Percentiles rank a stretch among this genome's conserved stretches.
Conservation (phyloP, 75 land plant genomes). For the Cryptomeria japonica region DNA sequence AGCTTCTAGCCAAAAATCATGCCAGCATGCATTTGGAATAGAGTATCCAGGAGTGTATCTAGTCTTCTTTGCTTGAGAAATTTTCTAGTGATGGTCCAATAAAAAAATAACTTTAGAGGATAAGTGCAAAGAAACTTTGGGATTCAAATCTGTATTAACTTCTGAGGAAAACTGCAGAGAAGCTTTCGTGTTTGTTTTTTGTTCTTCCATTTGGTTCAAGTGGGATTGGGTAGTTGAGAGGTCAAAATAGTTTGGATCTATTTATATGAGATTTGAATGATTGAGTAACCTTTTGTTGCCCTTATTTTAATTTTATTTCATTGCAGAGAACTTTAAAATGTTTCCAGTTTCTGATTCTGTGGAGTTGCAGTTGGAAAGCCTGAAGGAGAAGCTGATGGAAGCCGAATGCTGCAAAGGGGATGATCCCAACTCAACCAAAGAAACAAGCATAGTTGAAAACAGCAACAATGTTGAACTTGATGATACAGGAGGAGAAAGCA, state of each 20-base stretch:
- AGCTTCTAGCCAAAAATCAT: not conserved
- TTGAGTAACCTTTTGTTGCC: not conserved
- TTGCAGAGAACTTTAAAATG: not conserved
- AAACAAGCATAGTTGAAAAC: conserved; percentile 3
- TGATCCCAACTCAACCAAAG: conserved; percentile 1
- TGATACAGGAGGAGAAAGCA: conserved; percentile 2
- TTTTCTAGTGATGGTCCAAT: not conserved
- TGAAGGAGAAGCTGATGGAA: conserved; percentile 1
- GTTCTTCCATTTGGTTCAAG: not conserved
- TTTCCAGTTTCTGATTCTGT: conserved; percentile 14
- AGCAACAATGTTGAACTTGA: not conserved
- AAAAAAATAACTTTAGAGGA: not conserved
- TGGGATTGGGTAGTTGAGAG: not conserved
- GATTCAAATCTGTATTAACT: not conserved
- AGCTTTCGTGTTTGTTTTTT: not conserved
- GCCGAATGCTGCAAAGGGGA: conserved; percentile 11
- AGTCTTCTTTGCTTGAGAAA: not conserved
- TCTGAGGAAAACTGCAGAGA: not conserved
- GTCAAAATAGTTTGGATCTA: not conserved
- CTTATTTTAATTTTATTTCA: not conserved
- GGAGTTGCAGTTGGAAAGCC: conserved; percentile 9
- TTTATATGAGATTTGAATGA: not conserved
- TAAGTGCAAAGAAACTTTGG: no score
- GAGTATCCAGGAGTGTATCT: not conserved
- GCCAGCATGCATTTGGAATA: not conserved